Percentiles rank a stretch among this genome's conserved stretches.
Evolutionary conservation across 2,329 filamentous ascomycete species (phyloP).

Genomic region (Penicillium sp.): DNA sequence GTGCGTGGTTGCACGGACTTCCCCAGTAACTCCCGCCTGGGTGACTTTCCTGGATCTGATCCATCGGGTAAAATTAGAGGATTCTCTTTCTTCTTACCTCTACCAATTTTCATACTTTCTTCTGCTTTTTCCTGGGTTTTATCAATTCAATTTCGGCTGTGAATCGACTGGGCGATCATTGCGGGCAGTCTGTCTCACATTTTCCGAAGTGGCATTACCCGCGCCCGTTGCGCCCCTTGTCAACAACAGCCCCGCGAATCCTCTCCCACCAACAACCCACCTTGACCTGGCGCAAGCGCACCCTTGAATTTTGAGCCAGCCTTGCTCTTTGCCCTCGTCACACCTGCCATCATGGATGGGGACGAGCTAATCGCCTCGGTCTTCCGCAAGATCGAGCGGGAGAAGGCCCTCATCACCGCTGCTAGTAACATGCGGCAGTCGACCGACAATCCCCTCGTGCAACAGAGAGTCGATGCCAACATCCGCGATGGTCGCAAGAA

Average conservation of each 20-base stretch:
- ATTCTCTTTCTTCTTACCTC: background rate
- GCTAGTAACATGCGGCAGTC: conserved; percentile 92
- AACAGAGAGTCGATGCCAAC: conserved; percentile 81
- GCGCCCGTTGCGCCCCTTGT: conserved; percentile 19
- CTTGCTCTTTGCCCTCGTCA: conserved; percentile 9
- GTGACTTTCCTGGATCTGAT: background rate
- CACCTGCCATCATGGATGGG: conserved; percentile 45
- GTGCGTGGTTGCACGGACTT: background rate
- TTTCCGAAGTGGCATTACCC: conserved; percentile 22
- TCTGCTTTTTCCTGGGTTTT: background rate
- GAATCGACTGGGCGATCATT: background rate
- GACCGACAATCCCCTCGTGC: conserved; percentile 84
- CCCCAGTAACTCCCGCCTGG: background rate
- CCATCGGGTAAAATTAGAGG: background rate
- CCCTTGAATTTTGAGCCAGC: conserved; percentile 12
- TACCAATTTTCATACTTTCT: background rate
- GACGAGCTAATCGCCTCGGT: conserved; percentile 66
- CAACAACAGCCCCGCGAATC: conserved; percentile 25
- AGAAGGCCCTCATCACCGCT: conserved; percentile 88
- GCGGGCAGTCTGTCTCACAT: conserved; percentile 13
- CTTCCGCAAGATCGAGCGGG: conserved; percentile 93
- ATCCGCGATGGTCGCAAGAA: conserved; percentile 90
- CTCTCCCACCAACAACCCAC: conserved; percentile 15
- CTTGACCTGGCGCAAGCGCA: conserved; percentile 9
- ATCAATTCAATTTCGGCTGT: background rate